phyloP scores from a whole-genome alignment of 2,329 filamentous ascomycete genomes.

The Pestalotiopsis sp. region DNA sequence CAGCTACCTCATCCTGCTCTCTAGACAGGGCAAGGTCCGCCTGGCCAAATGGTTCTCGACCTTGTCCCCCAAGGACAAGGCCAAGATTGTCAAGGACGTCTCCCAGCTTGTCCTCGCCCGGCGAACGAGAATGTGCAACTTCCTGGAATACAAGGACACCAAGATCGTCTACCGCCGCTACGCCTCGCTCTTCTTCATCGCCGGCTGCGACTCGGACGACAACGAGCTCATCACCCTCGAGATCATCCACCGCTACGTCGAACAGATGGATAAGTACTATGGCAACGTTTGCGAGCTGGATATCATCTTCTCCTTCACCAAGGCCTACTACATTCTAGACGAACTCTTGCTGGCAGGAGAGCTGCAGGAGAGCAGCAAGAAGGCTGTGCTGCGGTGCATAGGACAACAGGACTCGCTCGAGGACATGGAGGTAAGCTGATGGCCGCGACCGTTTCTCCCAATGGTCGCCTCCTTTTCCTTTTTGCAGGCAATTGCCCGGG shows the following conservation, averaged over 20 bases:
- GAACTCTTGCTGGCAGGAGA: slow-evolving; percentile 94
- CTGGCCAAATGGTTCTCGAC: slow-evolving; percentile 99
- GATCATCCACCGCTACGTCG: slow-evolving; percentile 98
- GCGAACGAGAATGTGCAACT: slow-evolving; percentile 99
- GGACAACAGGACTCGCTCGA: slow-evolving; percentile 96
- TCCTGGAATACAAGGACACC: slow-evolving; percentile 98
- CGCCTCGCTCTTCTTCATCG: slow-evolving; percentile 98
- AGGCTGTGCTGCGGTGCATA: slow-evolving; percentile 95
- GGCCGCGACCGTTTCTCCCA: slow-evolving; percentile 5
- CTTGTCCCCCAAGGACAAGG: slow-evolving; percentile 95
- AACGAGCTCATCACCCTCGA: slow-evolving; percentile 98
- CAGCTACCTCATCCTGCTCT: slow-evolving; percentile 97
- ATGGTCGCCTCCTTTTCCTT: slow-evolving; percentile 12
- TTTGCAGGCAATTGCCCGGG: not conserved
- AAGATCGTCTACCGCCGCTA: slow-evolving; percentile 99
- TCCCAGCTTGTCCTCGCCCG: slow-evolving; percentile 95
- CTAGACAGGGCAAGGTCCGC: slow-evolving; percentile 98
- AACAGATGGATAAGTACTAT: slow-evolving; percentile 99
- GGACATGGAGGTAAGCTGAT: slow-evolving; percentile 92
- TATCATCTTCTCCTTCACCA: slow-evolving; percentile 99
- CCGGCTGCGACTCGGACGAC: slow-evolving; percentile 93
- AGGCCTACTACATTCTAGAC: slow-evolving; percentile 98
- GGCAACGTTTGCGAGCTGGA: slow-evolving; percentile 99
- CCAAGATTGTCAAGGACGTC: slow-evolving; percentile 99
- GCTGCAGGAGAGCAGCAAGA: slow-evolving; percentile 98